Base-by-base conservation (phyloP, 495 filamentous ascomycete genomes). In the Thozetella sp. region DNA sequence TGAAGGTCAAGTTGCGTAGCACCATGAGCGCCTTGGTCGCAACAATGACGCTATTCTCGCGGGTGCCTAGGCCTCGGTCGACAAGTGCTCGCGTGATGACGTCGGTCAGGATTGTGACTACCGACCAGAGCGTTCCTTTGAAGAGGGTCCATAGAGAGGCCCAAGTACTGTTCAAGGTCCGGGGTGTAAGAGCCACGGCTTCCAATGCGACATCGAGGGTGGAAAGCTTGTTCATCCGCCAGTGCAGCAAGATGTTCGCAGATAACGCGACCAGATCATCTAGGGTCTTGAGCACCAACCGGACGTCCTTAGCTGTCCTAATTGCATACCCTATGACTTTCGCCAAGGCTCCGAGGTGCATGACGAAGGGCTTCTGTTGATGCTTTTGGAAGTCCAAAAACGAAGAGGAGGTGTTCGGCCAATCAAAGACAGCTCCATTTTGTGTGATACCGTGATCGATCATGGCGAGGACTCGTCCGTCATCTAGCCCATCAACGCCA, bases 1-100 rank as follows among this genome's bases (percentile, higher is more conserved):
- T 85, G 66, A 98, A 99, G 67, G 92, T 92, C 22, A 97, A 74
- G 65, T 92, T 90, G 45, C 92, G 86, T 34, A 99, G 87, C 17
- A 85, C 87, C 52, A 90, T 85, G 25, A 99, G 86, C 6, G 89
- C 79, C 75, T 93, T 91, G 30, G 87, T 82, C 37, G 91, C 92
- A 25, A 96, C 75, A 22, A 82, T 78, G 0, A 93, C 90, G 0
- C 90, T 91, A 52, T 83, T 81, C 62, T 48, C 52, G 59, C 74
- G 70, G 46, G 73, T 73, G 34, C 72, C 69, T 40, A 87, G 70
- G 53, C 58, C 61, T 12, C 68, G 68, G 53, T 84, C 76, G 53
- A 80, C 63, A 20, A 80, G 70, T 24, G 76, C 85, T 34, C 93
- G 83, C 15, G 88, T 86, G 25, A 93, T 81, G 6, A 93, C 78